These are phyloP conservation scores for Pseudogymnoascus pannorum DNA, from an alignment of 2,329 filamentous ascomycete genomes.

Conservation along the genomic window DNA sequence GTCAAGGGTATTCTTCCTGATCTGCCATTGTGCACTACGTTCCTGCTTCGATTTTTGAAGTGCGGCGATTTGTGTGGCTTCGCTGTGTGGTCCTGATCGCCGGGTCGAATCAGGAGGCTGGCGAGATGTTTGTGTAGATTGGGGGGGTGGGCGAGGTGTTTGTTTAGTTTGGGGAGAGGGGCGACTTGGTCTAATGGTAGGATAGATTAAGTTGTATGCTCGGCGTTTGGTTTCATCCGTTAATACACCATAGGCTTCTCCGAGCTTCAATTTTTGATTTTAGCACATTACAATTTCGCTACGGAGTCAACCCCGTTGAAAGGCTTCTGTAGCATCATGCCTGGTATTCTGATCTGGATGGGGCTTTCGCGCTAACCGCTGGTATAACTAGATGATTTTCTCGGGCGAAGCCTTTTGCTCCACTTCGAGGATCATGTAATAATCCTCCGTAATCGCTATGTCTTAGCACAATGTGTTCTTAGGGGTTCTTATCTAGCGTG, in stretches of 20 bases:
- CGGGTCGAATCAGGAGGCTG: neutral
- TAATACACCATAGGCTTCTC: conserved; percentile 31
- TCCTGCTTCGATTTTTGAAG: conserved; percentile 27
- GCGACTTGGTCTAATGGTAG: conserved; percentile 10
- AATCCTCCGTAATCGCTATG: too few relatives aligned
- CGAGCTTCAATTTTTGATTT: conserved; percentile 23
- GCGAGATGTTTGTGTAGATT: too few relatives aligned
- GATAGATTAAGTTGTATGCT: conserved; percentile 30
- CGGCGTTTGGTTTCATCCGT: conserved; percentile 27
- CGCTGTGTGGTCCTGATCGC: conserved; percentile 13
- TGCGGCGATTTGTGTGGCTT: conserved; percentile 24
- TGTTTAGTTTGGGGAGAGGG: conserved; percentile 9
- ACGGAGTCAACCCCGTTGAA: too few relatives aligned
- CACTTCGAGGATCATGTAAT: too few relatives aligned
- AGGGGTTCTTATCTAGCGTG: too few relatives aligned
- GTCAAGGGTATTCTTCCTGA: conserved; percentile 21
- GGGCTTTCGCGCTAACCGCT: too few relatives aligned
- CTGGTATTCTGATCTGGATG: too few relatives aligned
- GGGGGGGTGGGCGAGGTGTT: too few relatives aligned
- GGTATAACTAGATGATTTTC: too few relatives aligned
- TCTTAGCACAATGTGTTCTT: too few relatives aligned
- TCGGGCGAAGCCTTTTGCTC: too few relatives aligned
- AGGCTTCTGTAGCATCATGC: too few relatives aligned
- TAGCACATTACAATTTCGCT: neutral
- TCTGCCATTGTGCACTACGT: conserved; percentile 25